Evolutionary conservation across 2,329 filamentous ascomycete genomes (phyloP), one percentile per base, ranked within the genome.

Genomic region (Colletotrichum navitas): DNA sequence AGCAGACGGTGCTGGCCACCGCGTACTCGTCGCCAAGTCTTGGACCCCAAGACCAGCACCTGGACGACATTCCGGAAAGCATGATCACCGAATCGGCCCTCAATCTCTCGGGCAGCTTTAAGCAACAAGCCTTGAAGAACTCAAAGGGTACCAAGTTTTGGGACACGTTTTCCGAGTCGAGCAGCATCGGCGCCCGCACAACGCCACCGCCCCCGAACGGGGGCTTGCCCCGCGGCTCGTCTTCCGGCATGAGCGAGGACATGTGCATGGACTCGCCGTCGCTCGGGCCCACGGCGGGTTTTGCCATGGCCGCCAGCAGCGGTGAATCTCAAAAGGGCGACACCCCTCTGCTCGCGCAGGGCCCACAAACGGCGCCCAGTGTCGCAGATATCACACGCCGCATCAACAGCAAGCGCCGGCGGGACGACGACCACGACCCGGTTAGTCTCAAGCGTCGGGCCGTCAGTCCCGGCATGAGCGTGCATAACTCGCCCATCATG

Each of bases 401-500:
- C 73, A 91, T 94, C 64, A 91, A 93, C 79, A 90, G 88, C 80
- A 96, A 95, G 80, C 91, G 95, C n/a, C 89, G 94, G 29, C 88
- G 94, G 67, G 95, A 98, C 73, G 94, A 97, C 77, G 95, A 98
- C 77, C 92, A 97, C 68, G 95, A 98, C 79, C 92, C 93, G 2
- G 88, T 91, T 49, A 93, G 92, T 73, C 95, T 98, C 84, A 98
- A 98, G 82, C 89, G 95, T 21, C 90, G 95, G 54, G 95, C 95
- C 32, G 95, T 98, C 2, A 96, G 93, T 71, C 95, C 95, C 0
- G 94, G 95, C 21, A 91, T 98, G 86, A 97, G 94, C 79, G 92
- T 92, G 1, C 94, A 97, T 77, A 97, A 95, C 81, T 97, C 93
- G 73, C 95, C 95, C 1, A 87, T 97, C 45, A 89, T 95, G 76